Conservation (phyloP, 2,329 filamentous ascomycete species). For the Coniosporium tulheliwenetii region DNA sequence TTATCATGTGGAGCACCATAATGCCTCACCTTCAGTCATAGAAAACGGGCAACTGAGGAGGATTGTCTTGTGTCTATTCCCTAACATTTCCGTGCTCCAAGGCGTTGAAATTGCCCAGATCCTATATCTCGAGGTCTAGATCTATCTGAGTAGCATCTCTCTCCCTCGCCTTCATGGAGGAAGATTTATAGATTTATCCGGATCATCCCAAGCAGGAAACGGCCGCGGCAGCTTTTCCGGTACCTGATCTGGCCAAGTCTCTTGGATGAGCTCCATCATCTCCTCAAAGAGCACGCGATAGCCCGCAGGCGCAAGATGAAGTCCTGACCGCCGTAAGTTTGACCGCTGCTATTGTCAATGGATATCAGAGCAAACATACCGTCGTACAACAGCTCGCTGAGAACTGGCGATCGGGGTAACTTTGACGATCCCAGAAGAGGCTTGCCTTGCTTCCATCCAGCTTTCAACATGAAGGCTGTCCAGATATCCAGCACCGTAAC, state of each 20-base stretch:
- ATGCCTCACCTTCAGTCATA: no score
- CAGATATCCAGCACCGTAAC: slow-evolving; percentile 66
- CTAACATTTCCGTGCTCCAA: no score
- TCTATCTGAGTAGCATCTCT: no score
- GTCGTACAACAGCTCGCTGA: slow-evolving; percentile 38
- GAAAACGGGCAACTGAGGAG: no score
- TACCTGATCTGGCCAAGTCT: slow-evolving; percentile 37
- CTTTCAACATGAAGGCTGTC: slow-evolving; percentile 55
- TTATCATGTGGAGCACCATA: no score
- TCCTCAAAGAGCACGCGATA: slow-evolving; percentile 41
- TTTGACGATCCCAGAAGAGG: slow-evolving; percentile 40
- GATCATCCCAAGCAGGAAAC: slow-evolving; percentile 35
- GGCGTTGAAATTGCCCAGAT: no score
- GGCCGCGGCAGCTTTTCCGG: slow-evolving; percentile 36
- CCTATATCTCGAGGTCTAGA: no score
- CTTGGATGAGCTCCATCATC: slow-evolving; percentile 33
- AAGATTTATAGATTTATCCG: no score
- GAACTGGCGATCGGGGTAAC: slow-evolving; percentile 39
- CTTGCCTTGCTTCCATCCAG: slow-evolving; percentile 35
- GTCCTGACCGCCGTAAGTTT: slow-evolving; percentile 17
- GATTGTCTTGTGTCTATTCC: no score
- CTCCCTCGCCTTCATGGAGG: no score
- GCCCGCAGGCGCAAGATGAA: slow-evolving; percentile 42
- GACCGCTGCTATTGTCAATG: no score
- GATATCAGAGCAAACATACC: slow-evolving; percentile 23